Evolutionary conservation across 805 yeast genomes (phyloP).

Genomic region (Saccharomycopsis vini): DNA sequence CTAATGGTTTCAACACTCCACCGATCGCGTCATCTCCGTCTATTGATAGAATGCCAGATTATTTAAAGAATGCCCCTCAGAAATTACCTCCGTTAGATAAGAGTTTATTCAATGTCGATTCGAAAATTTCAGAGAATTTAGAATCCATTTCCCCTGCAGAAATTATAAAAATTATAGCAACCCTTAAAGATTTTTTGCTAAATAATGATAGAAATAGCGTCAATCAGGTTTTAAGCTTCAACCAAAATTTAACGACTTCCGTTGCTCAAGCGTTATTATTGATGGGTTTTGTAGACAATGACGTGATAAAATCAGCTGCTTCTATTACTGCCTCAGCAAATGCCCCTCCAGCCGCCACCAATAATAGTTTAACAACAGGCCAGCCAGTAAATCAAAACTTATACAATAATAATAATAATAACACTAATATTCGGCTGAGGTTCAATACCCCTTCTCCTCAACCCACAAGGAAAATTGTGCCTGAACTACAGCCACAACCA

Average conservation of each 20-base stretch:
- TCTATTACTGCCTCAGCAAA: conserved; percentile 12
- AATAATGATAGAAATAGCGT: conserved; percentile 39
- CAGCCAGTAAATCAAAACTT: not conserved
- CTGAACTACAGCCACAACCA: conserved; percentile 53
- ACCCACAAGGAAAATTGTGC: conserved; percentile 47
- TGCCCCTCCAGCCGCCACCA: not conserved
- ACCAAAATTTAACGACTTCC: conserved; percentile 52
- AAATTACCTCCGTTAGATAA: conserved; percentile 42
- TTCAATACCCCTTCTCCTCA: conserved; percentile 42
- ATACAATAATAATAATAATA: not conserved
- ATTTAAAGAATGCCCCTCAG: conserved; percentile 45
- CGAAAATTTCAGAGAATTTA: conserved; percentile 51
- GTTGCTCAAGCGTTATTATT: conserved; percentile 66
- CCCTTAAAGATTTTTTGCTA: conserved; percentile 47
- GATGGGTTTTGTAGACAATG: conserved; percentile 68
- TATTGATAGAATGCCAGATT: conserved; percentile 33
- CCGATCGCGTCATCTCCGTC: conserved; percentile 4
- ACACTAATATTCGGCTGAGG: conserved; percentile 19
- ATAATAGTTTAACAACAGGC: not conserved
- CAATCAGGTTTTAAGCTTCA: conserved; percentile 41
- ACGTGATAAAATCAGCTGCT: conserved; percentile 48
- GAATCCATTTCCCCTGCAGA: conserved; percentile 63
- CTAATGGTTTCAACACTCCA: not conserved
- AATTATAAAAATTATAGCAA: conserved; percentile 58
- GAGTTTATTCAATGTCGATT: conserved; percentile 39